Evolutionary conservation across 495 filamentous ascomycete species (phyloP).

Genomic region (Penicillium bovifimosum): DNA sequence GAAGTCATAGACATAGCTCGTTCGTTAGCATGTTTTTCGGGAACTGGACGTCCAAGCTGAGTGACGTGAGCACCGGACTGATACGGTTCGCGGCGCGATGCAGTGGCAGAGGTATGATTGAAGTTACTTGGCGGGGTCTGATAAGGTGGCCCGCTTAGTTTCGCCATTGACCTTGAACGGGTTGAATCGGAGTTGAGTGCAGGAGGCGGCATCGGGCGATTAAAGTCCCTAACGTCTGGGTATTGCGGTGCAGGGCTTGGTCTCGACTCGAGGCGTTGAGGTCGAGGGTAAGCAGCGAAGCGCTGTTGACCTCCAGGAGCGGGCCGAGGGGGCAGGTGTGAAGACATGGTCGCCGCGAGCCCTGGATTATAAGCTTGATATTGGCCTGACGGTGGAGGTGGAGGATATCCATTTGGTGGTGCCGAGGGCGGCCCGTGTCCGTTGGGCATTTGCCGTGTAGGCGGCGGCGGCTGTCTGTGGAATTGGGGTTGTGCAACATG

Average conservation of each 20-base stretch:
- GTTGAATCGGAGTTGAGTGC: conserved; percentile 72
- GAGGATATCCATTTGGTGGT: conserved; percentile 35
- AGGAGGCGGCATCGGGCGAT: conserved; percentile 52
- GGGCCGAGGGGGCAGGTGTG: conserved; percentile 61
- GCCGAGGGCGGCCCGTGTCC: conserved; percentile 42
- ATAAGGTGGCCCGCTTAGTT: conserved; percentile 58
- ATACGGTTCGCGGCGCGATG: conserved; percentile 74
- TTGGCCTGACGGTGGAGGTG: conserved; percentile 33
- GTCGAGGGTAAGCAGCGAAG: conserved; percentile 58
- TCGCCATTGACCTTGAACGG: conserved; percentile 81
- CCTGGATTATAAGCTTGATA: conserved; percentile 41
- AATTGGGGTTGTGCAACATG: conserved; percentile 47
- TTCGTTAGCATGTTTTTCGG: conserved; percentile 79
- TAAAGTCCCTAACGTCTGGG: conserved; percentile 42
- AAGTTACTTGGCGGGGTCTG: conserved; percentile 60
- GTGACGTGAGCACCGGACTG: conserved; percentile 61
- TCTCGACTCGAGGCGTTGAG: conserved; percentile 65
- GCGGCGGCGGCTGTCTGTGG: conserved; percentile 47
- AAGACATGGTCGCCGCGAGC: conserved; percentile 49
- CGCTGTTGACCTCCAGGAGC: conserved; percentile 38
- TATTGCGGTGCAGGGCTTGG: conserved; percentile 55
- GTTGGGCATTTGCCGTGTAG: conserved; percentile 53
- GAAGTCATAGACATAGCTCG: conserved; percentile 93
- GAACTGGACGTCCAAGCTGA: conserved; percentile 84
- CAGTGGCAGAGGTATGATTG: conserved; percentile 60